Evolutionary conservation across 2,329 filamentous ascomycete genomes (phyloP), one percentile per base, ranked within the genome.

Genomic region (Aspergillus neoniger): DNA sequence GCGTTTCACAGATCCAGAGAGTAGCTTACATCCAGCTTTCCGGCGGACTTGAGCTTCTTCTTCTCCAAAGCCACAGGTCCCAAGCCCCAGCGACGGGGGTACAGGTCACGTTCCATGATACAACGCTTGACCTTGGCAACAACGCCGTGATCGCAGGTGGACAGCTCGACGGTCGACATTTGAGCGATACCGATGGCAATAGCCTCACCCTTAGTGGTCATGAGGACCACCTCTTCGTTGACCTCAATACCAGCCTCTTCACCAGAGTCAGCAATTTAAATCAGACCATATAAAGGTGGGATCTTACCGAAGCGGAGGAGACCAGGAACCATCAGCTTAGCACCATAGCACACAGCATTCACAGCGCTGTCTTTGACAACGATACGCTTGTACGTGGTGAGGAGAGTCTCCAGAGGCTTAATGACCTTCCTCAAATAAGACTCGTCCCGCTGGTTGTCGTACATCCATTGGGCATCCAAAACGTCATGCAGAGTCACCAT

Each of bases 101-200:
- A 99, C 61, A 98, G 85, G 77, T 98, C 95, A 72, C 95, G 91
- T 85, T 99, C 95, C 95, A 99, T 99, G 79, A 99, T 99, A 80
- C 93, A 96, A 72, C 95, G 90, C 89, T 99, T 99, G 77, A 99
- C 92, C 85, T 97, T 98, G 70, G 95, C 95, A 61, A 98, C 94
- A 61, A 97, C 92, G 71, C 95, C 95, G 80, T 99, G 95, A 76
- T 98, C 93, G 80, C 95, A 98, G 36, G 92, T 94, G 30, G 92
- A 92, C 80, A 99, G 91, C 82, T 98, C 95, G 52, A 97, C 92
- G 2, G 93, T 96, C 41, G 92, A 96, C 95, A 99, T 99, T 79
- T 96, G 91, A 17, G 95, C 92, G 72, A 97, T 96, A 72, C 91
- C 95, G 63, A 99, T 86, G 61, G 95, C 95, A 73, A 99, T 97